Percentiles rank a stretch among this genome's conserved stretches.
These are phyloP conservation scores for Cymbopogon citratus DNA, from an alignment of 176 grass and related monocot species.

Conservation along the genomic window DNA sequence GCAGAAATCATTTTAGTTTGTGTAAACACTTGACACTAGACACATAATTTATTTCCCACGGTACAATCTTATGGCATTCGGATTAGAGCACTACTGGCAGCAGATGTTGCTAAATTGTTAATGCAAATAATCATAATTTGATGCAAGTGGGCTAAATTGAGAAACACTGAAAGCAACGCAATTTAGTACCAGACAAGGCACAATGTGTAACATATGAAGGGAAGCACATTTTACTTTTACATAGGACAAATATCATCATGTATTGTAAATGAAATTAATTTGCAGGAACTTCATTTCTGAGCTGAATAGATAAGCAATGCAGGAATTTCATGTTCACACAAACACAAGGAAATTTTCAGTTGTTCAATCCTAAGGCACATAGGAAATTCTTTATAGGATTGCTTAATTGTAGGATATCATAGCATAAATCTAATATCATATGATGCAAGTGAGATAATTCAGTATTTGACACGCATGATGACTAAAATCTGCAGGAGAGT, in stretches of 20 bases:
- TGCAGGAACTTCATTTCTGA: neutral
- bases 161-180: neutral
- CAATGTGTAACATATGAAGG: neutral
- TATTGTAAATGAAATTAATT: neutral
- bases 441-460: neutral
- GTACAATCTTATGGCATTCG: neutral
- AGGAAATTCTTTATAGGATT: neutral
- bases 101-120: neutral
- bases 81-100: neutral
- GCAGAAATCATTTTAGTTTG: neutral
- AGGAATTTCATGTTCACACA: neutral
- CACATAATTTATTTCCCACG: neutral
- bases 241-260: neutral
- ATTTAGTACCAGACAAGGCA: neutral
- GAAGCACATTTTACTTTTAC: neutral
- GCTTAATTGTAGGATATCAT: neutral
- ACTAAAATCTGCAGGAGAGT: neutral
- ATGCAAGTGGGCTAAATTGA: neutral
- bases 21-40: neutral
- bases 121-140: neutral
- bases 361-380: neutral
- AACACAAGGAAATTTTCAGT: neutral
- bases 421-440: neutral
- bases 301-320: neutral
- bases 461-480: neutral